A percentile compares a stretch with the other conserved stretches of the same genome.
Conservation (phyloP, 257 asterid genomes). For the Orobanche coerulescens region DNA sequence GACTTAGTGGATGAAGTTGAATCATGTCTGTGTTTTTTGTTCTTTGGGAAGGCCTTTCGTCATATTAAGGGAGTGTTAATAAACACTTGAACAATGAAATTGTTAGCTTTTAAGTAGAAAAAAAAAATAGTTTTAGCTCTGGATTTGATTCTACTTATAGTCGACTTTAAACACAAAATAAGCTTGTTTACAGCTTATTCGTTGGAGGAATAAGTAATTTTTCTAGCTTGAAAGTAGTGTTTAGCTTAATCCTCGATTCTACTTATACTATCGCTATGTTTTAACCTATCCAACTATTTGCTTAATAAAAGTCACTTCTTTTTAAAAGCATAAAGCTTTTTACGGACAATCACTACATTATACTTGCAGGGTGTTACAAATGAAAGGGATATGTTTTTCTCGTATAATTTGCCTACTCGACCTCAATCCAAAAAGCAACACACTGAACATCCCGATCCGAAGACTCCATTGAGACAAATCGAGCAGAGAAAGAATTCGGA, state of each 20-base stretch:
- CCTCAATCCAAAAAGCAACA: conserved; percentile 39
- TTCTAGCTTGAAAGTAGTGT: too few relatives aligned
- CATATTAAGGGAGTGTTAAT: too few relatives aligned
- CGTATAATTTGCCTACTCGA: conserved; percentile 30
- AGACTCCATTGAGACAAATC: conserved; percentile 26
- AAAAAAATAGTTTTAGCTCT: background rate
- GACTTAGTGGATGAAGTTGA: background rate
- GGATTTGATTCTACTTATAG: too few relatives aligned
- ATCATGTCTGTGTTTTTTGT: background rate
- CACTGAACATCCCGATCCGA: conserved; percentile 25
- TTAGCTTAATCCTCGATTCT: too few relatives aligned
- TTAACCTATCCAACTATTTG: background rate
- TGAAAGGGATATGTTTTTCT: conserved; percentile 31
- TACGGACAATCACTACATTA: background rate
- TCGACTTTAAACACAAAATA: too few relatives aligned
- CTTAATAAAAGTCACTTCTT: background rate
- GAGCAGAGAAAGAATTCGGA: conserved; percentile 38
- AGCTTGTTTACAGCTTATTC: too few relatives aligned
- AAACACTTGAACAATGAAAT: too few relatives aligned
- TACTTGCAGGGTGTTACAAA: conserved; percentile 44
- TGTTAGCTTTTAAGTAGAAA: background rate
- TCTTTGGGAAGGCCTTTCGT: background rate
- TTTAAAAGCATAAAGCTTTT: background rate
- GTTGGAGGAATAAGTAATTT: too few relatives aligned
- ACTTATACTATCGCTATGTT: too few relatives aligned